Evolutionary conservation across 805 yeast species (phyloP), one percentile per base, ranked within the genome.

Genomic region (Wickerhamiella hasegawae): DNA sequence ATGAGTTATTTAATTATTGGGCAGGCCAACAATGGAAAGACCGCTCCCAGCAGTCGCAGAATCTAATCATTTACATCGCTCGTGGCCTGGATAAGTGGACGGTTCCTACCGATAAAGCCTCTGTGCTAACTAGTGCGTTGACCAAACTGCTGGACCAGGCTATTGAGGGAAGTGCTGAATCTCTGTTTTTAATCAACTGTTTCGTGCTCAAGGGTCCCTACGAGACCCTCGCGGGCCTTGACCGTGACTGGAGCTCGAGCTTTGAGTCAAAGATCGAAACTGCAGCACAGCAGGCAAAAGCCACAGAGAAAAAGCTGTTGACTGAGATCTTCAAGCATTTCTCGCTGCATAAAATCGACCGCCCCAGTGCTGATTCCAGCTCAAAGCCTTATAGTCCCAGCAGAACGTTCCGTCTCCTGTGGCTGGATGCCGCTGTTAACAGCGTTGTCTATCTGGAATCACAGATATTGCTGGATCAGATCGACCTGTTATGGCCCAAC

Each of bases 401-500:
- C 16, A 24, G 38, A 8, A 33, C 44, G 2, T 28, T 41, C 30
- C 34, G 52, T 9, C 35, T 47, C 19, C 28, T 41, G 9, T 47
- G 52, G 52, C 48, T 47, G 21, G 48, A 47, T 23, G 41, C 45
- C 41, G 24, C 33, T 18, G 40, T 48, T 14, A n/a, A 18, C 3
- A 23, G 35, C 26, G 29, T 39, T 19, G 31, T 22, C 18, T 42
- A 38, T 33, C 28, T 46, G 15, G 34, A 26, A 15, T 19, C 28
- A 22, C 28, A 33, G n/a, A 23, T 32, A n/a, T 25, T 38, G 3
- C 11, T 15, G 8, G 32, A 33, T 21, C 49, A 42, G 37, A 28
- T 48, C 18, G 45, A 47, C 14, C 19, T 45, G 17, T 17, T 45
- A 28, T 48, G 52, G 52, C 51, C 51, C 18, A 44, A 41, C 19